A percentile compares a stretch with the other conserved stretches of the same genome.
Evolutionary conservation across 768 basidiomycete genomes (phyloP).

Genomic region (Thelephora aurantiotincta): DNA sequence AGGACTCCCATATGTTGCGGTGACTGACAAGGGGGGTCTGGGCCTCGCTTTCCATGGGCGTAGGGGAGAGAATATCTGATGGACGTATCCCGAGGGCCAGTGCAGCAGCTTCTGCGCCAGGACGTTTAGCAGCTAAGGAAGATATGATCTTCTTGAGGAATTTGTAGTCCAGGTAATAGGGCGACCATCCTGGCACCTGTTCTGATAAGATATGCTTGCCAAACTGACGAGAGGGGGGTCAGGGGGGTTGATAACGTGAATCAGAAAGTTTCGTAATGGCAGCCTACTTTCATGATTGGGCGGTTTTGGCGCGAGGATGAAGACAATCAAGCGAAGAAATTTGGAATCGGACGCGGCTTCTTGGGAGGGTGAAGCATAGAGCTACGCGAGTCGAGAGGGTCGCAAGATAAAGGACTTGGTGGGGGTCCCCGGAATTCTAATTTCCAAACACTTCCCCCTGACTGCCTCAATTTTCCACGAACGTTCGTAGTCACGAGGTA

Average conservation of each 20-base stretch:
- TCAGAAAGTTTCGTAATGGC: no score
- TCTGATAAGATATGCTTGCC: slow-evolving; percentile 95
- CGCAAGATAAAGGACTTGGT: no score
- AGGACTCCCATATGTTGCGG: slow-evolving; percentile 4
- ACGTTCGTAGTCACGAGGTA: slow-evolving; percentile 27
- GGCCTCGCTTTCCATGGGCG: slow-evolving; percentile 18
- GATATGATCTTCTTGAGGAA: slow-evolving; percentile 97
- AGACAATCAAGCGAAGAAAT: no score
- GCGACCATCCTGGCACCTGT: slow-evolving; percentile 94
- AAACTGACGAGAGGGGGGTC: slow-evolving; percentile 41
- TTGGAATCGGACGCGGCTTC: no score
- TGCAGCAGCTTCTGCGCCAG: slow-evolving; percentile 81
- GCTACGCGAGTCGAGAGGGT: no score
- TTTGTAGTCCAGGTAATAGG: slow-evolving; percentile 97
- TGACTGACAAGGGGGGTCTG: slow-evolving; percentile 13
- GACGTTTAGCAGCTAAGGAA: slow-evolving; percentile 79
- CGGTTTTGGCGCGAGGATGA: no score
- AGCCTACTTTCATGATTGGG: no score
- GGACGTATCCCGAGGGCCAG: slow-evolving; percentile 75
- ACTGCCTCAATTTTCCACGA: slow-evolving; percentile 16
- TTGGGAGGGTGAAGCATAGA: no score
- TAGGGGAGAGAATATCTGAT: slow-evolving; percentile 28
- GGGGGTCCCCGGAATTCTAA: no score
- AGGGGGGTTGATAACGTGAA: neutral
- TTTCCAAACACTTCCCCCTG: no score